Base-by-base conservation (phyloP, 345 rosid genomes). In the Eutrema japonicum region DNA sequence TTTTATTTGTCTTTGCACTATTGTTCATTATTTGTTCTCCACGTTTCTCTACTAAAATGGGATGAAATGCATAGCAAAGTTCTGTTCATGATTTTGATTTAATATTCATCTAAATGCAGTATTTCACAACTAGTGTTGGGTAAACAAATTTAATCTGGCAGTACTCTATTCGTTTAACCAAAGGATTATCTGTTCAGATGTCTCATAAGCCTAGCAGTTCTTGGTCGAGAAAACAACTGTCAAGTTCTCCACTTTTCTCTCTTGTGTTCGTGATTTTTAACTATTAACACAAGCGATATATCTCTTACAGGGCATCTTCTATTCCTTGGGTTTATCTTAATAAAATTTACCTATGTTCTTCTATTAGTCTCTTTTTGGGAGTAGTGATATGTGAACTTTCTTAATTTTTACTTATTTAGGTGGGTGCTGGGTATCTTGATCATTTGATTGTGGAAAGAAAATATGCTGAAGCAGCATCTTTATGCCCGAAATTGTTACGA, bases 381-480 rank as follows among this genome's bases (percentile, higher is more conserved):
- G 29, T 59, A 30, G 49, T 36, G 32, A n/a, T 60, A 16, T 30
- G 10, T 29, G 11, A 48, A 12, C 54, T 77, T 41, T 35, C 52
- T 33, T 45, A 51, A 60, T 33, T 75, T 79, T 68, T 77, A 27
- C 41, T 42, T 85, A 64, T 52, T 26, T 80, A 96, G 99, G 98
- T 96, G 73, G 99, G 98, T 80, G 88, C 99, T 66, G 92, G 89
- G 70, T 96, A 96, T 81, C 98, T 96, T 76, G 99, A 92, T 84
- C 98, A 96, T 82, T 84, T 96, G 87, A 96, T 96, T 59, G 93
- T 92, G 74, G 97, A 96, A 85, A 88, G 97, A 80, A 96, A 87
- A 74, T 96, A 92, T 86, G 90, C 88, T 45, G 96, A 92, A 74
- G 99, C 99, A 65, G 99, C 99, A 81, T 87, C 99, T 37, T 78